phyloP scores from a whole-genome alignment of 768 basidiomycete genomes.

The Lyophyllum semitale region DNA sequence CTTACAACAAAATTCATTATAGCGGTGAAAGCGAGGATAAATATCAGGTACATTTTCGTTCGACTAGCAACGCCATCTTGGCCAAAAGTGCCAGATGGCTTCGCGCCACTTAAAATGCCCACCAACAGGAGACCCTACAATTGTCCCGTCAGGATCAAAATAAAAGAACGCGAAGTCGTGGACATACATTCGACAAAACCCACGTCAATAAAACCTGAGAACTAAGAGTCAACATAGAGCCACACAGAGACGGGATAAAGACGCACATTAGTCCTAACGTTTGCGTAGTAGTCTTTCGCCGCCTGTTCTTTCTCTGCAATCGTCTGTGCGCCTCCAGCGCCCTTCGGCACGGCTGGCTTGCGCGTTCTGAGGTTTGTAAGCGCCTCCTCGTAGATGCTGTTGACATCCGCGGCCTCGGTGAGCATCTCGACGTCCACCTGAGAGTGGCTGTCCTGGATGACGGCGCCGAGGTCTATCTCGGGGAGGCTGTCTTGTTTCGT shows the following conservation, averaged over 20 bases:
- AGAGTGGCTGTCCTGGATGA: slow-evolving; percentile 76
- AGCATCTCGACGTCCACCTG: slow-evolving; percentile 89
- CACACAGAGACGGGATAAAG: not conserved
- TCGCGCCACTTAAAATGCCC: slow-evolving; percentile 62
- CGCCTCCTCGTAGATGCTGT: slow-evolving; percentile 84
- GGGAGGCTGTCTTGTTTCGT: slow-evolving; percentile 86
- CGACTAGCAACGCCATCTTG: slow-evolving; percentile 46
- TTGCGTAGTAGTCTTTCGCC: slow-evolving; percentile 86
- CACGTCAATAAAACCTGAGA: slow-evolving; percentile 68
- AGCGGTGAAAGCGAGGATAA: slow-evolving; percentile 81
- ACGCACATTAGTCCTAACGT: slow-evolving; percentile 76
- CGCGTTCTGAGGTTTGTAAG: slow-evolving; percentile 68
- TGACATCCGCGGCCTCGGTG: slow-evolving; percentile 78
- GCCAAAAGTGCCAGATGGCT: slow-evolving; percentile 62
- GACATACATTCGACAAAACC: slow-evolving; percentile 77
- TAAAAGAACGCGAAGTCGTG: not conserved
- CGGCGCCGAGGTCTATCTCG: slow-evolving; percentile 80
- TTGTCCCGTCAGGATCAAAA: not conserved
- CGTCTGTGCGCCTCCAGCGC: slow-evolving; percentile 29
- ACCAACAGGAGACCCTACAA: slow-evolving; percentile 69
- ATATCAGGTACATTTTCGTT: slow-evolving; percentile 75
- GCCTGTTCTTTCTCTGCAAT: slow-evolving; percentile 69
- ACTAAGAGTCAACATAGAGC: not conserved
- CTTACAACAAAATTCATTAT: slow-evolving; percentile 67
- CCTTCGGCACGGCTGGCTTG: slow-evolving; percentile 38